Evolutionary conservation across 2,329 filamentous ascomycete species (phyloP).

Genomic region (Penicillium paneum): DNA sequence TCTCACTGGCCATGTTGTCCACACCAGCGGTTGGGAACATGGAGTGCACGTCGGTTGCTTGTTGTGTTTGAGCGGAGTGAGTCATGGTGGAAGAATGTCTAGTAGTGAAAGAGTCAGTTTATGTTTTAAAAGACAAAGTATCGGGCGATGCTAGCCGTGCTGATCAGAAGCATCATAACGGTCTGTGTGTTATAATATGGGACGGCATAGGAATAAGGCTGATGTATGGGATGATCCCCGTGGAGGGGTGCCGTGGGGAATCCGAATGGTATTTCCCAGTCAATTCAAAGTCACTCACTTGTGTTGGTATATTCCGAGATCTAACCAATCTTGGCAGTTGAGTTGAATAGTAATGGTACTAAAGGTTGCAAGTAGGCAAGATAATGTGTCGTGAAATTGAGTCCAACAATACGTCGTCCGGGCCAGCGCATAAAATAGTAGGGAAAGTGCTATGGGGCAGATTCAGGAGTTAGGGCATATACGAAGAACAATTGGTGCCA

Average conservation of each 20-base stretch:
- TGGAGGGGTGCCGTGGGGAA: neutral
- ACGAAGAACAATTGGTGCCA: neutral
- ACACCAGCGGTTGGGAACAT: slow-evolving; percentile 22
- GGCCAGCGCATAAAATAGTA: slow-evolving; percentile 3
- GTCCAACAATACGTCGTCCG: neutral
- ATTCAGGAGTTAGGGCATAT: slow-evolving; percentile 12
- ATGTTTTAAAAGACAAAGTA: neutral
- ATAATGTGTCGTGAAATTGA: neutral
- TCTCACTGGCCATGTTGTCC: slow-evolving; percentile 14
- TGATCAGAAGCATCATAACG: neutral
- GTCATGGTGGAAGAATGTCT: slow-evolving; percentile 18
- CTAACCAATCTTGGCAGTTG: neutral
- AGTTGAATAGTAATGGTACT: slow-evolving; percentile 1
- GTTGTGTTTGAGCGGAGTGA: slow-evolving; percentile 15
- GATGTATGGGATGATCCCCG: neutral
- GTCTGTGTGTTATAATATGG: neutral
- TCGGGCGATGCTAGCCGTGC: neutral
- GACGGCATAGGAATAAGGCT: neutral
- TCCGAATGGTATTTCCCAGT: neutral
- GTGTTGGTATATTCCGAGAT: neutral
- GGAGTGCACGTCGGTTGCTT: slow-evolving; percentile 15
- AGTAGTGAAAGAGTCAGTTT: slow-evolving; percentile 1
- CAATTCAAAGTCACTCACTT: slow-evolving; percentile 10
- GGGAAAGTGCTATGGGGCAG: slow-evolving; percentile 12
- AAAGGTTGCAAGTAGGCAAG: neutral